A percentile compares a stretch with the other conserved stretches of the same genome.
Evolutionary conservation across 352 stramenopile genomes (phyloP).

Genomic region (Globisporangium viniferum): DNA sequence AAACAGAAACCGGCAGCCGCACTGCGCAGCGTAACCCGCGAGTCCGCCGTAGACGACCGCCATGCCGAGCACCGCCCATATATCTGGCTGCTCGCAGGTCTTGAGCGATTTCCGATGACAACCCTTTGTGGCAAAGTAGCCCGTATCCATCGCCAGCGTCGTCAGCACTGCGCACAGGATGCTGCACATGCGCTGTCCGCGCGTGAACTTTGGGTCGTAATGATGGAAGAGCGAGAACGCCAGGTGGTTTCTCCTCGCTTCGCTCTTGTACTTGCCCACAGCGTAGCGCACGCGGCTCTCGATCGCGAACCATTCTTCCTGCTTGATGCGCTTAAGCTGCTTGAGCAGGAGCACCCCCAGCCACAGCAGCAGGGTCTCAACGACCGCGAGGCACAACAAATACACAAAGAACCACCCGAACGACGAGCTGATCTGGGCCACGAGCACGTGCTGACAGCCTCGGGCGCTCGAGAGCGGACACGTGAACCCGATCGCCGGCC

Average conservation of each 20-base stretch:
- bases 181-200: slow-evolving; percentile 46
- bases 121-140: slow-evolving; percentile 50
- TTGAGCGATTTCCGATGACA: slow-evolving; percentile 59
- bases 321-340: slow-evolving; percentile 29
- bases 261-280: slow-evolving; percentile 42
- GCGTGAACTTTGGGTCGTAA: slow-evolving; percentile 65
- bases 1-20: slow-evolving; percentile 34
- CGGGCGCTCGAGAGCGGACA: slow-evolving; percentile 36
- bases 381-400: slow-evolving; percentile 30
- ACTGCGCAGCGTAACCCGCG: slow-evolving; percentile 41
- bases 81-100: slow-evolving; percentile 53
- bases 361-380: slow-evolving; percentile 27
- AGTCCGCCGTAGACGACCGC: slow-evolving; percentile 56
- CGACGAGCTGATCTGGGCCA: slow-evolving; percentile 30
- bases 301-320: slow-evolving; percentile 43
- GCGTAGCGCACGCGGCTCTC: slow-evolving; percentile 56
- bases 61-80: slow-evolving; percentile 41
- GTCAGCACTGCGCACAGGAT: slow-evolving; percentile 43
- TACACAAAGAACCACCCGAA: slow-evolving; percentile 50
- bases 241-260: slow-evolving; percentile 42
- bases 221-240: slow-evolving; percentile 40
- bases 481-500: slow-evolving; percentile 30
- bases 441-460: slow-evolving; percentile 33
- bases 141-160: slow-evolving; percentile 43
- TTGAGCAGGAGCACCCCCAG: slow-evolving; percentile 26